Evolutionary conservation across 176 grass and related monocot genomes (phyloP).

Genomic region (Typha latifolia): DNA sequence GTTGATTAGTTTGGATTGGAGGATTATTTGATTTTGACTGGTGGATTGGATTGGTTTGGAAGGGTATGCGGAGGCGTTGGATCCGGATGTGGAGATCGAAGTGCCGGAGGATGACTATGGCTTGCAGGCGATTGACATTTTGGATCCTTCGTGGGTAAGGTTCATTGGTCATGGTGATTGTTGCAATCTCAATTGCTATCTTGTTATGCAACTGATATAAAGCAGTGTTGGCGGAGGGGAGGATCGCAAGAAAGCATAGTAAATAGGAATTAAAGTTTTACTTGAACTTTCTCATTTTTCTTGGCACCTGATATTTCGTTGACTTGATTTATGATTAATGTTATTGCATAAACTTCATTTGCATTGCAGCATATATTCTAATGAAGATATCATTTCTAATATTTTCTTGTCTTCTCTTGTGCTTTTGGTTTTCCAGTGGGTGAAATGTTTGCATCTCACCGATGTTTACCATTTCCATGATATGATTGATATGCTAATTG

Average conservation of each 20-base stretch:
- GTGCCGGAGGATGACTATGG: slow-evolving; percentile 87
- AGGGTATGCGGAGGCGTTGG: slow-evolving; percentile 72
- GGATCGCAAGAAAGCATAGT: no score
- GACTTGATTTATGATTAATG: no score
- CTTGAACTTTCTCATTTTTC: no score
- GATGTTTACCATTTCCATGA: slow-evolving; percentile 92
- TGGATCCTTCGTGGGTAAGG: slow-evolving; percentile 88
- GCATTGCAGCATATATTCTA: no score
- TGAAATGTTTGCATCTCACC: slow-evolving; percentile 42
- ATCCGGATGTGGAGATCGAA: slow-evolving; percentile 59
- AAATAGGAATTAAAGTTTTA: no score
- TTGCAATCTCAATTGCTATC: not conserved
- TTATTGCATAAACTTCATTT: no score
- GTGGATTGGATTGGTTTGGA: slow-evolving; percentile 9
- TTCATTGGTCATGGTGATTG: not conserved
- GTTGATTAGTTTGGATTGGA: no score
- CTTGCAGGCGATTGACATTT: slow-evolving; percentile 77
- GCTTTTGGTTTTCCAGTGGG: slow-evolving; percentile 39
- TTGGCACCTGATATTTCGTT: no score
- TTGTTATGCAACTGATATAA: no score
- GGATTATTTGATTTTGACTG: not conserved
- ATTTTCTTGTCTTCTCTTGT: slow-evolving; percentile 8
- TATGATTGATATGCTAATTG: slow-evolving; percentile 88
- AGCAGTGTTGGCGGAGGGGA: no score
- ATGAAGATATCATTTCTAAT: not conserved